phyloP scores from a whole-genome alignment of 2,329 filamentous ascomycete genomes.

The Aaosphaeria arxii region DNA sequence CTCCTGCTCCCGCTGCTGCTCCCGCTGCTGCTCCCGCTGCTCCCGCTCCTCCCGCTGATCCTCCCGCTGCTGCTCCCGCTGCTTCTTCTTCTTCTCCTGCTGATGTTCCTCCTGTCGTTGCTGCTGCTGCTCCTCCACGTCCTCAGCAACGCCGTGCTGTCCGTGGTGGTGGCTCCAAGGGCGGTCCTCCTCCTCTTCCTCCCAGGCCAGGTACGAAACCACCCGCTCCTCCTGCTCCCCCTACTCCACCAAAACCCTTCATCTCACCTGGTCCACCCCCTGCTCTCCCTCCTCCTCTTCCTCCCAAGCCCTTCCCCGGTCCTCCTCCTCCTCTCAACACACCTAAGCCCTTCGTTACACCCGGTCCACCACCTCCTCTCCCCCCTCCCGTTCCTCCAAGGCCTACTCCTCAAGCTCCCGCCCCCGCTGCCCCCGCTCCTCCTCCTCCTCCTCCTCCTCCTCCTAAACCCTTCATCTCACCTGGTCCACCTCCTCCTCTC shows the following conservation, averaged over 20 bases:
- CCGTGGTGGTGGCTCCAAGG: background rate
- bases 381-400: too few relatives aligned
- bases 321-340: too few relatives aligned
- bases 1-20: background rate
- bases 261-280: background rate
- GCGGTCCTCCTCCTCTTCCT: slow-evolving; percentile 1
- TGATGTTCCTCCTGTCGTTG: slow-evolving; percentile 2
- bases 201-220: background rate
- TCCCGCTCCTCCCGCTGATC: slow-evolving; percentile 10
- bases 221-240: background rate
- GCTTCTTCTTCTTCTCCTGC: slow-evolving; percentile 2
- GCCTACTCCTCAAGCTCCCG: too few relatives aligned
- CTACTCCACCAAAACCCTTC: background rate
- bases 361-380: too few relatives aligned
- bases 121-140: slow-evolving; percentile 1
- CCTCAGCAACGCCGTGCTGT: too few relatives aligned
- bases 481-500: too few relatives aligned
- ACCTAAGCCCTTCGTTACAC: too few relatives aligned
- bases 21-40: background rate
- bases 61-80: slow-evolving; percentile 8
- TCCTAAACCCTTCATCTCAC: too few relatives aligned
- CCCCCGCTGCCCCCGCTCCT: too few relatives aligned
- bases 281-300: too few relatives aligned
- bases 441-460: too few relatives aligned
- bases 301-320: too few relatives aligned